Percentiles rank a stretch among this genome's conserved stretches.
Evolutionary conservation across 2,329 filamentous ascomycete species (phyloP).

Genomic region (Aureobasidium musti): DNA sequence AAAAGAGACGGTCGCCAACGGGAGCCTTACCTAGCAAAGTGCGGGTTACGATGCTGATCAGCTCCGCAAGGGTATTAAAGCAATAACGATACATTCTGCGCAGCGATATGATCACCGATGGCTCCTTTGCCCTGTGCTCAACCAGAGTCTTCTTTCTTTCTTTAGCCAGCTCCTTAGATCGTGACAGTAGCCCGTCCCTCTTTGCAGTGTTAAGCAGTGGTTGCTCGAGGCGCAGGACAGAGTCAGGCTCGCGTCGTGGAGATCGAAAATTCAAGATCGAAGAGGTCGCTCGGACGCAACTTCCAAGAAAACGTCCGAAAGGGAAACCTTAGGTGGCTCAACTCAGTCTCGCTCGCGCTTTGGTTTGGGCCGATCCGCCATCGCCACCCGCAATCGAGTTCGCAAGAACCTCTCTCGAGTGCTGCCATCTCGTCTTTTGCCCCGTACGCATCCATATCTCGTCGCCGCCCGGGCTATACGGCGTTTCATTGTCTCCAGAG

Average conservation of each 20-base stretch:
- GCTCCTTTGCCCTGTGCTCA: conserved; percentile 22
- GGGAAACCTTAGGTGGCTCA: no score
- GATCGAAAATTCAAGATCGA: background rate
- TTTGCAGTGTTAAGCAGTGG: background rate
- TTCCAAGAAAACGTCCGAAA: background rate
- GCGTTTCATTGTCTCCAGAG: background rate
- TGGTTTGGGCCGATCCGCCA: background rate
- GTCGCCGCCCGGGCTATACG: background rate
- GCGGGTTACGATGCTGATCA: conserved; percentile 8
- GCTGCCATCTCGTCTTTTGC: background rate
- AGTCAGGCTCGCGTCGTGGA: background rate
- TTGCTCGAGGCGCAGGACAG: background rate
- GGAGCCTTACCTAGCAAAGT: background rate
- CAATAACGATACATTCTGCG: conserved; percentile 21
- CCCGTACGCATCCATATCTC: background rate
- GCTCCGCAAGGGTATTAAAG: conserved; percentile 5
- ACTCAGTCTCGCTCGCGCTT: background rate
- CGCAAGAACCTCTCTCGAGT: conserved; percentile 4
- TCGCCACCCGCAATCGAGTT: background rate
- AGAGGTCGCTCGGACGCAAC: background rate
- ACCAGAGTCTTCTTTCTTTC: conserved; percentile 15
- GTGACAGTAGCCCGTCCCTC: background rate
- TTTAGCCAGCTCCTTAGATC: background rate
- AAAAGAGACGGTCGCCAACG: background rate
- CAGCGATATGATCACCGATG: conserved; percentile 21